Evolutionary conservation across 768 basidiomycete genomes (phyloP).

Genomic region (Tricholoma matsutake): DNA sequence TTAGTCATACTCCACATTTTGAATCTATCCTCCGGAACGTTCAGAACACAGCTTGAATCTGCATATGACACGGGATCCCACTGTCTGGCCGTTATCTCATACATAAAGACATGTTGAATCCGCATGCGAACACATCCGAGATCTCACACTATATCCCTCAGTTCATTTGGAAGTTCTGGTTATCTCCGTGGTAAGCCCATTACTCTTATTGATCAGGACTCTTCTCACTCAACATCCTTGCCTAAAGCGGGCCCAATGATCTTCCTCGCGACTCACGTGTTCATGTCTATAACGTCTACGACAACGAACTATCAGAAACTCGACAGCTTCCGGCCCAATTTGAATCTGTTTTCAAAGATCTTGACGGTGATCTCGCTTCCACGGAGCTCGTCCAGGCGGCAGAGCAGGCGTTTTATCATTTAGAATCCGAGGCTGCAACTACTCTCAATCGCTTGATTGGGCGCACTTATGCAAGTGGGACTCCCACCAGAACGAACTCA

Average conservation of each 20-base stretch:
- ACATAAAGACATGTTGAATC: not conserved
- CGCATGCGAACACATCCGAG: slow-evolving; percentile 6
- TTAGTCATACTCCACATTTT: not conserved
- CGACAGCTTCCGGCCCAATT: slow-evolving; percentile 30
- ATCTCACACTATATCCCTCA: slow-evolving; percentile 40
- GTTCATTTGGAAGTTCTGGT: slow-evolving; percentile 51
- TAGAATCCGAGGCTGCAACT: slow-evolving; percentile 42
- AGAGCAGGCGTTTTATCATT: slow-evolving; percentile 37
- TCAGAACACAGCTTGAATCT: no score
- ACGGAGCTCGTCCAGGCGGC: slow-evolving; percentile 36
- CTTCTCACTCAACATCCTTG: not conserved
- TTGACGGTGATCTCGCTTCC: slow-evolving; percentile 33
- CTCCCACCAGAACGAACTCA: slow-evolving; percentile 22
- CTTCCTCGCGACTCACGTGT: slow-evolving; percentile 37
- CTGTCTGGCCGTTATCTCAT: not conserved
- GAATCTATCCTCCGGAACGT: no score
- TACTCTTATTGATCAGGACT: slow-evolving; percentile 3
- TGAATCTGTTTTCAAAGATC: slow-evolving; percentile 42
- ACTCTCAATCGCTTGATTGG: slow-evolving; percentile 35
- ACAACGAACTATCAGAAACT: slow-evolving; percentile 47
- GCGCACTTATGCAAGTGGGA: slow-evolving; percentile 27
- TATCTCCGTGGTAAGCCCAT: slow-evolving; percentile 39
- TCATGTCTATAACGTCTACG: slow-evolving; percentile 51
- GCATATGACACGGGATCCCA: not conserved
- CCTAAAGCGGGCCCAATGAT: slow-evolving; percentile 16